Evolutionary conservation across 169 alveolate genomes (phyloP), one percentile per base, ranked within the genome.

Genomic region (Amoebophrya sp.): DNA sequence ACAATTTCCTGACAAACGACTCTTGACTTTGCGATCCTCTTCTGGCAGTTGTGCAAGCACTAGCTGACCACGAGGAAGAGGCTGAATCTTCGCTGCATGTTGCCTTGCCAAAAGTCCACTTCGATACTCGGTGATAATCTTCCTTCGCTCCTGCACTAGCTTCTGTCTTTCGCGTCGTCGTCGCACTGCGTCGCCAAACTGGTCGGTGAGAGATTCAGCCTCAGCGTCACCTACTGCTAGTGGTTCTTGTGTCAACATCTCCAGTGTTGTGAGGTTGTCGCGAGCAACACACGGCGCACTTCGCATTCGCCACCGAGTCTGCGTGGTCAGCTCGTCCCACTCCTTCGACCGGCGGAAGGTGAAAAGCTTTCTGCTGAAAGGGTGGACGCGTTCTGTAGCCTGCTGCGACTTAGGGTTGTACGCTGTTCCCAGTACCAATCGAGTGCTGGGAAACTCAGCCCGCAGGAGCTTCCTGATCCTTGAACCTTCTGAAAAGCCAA

Each of bases 391-490:
- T 18, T 65, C 83, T 36, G n/a, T 36, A 29, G 83, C 83, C 83
- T 65, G 83, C 83, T 65, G 83, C 26, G 83, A 65, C 83, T 65
- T 65, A 6, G 83, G 83, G 83, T 65, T 65, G 83, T 65, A 26
- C 83, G 83, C 83, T 65, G 83, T 65, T 6, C 83, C 83, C 83
- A 36, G 83, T 65, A 18, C 83, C 38, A 26, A 65, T 36, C n/a
- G 2, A 10, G 83, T 65, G 1, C 33, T 65, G 39, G 83, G 83
- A 65, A 65, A 65, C 36, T 65, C 33, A 1, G 18, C n/a, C 3
- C 33, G 33, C 12, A 65, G 83, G 39, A 29, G n/a, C 38, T 0
- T 10, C 33, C 83, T 29, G 36, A 65, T 65, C 12, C 2, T 65
- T 1, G 36, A 1, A 26, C 83, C n/a, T 18, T 65, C 83, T 1